Evolutionary conservation across 1,284 basidiomycete genomes (phyloP).

Genomic region (Melampsora americana): DNA sequence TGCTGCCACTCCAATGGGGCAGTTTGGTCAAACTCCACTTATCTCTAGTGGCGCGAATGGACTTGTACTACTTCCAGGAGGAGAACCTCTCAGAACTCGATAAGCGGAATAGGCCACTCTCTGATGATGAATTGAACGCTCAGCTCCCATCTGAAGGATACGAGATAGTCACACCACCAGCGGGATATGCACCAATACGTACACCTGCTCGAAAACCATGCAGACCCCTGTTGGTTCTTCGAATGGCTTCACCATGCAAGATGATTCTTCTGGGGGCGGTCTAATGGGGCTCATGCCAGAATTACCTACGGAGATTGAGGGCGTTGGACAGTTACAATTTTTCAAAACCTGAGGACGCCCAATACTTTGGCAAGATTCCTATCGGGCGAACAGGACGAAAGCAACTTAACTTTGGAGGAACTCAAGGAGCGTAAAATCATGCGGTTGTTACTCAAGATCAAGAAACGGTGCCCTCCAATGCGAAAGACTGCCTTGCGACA

Average conservation of each 20-base stretch:
- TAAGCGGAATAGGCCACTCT: constrained; percentile 87
- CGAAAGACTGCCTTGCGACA: constrained; percentile 95
- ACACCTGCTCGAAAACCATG: constrained; percentile 69
- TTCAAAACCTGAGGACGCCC: constrained; percentile 97
- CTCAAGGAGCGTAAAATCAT: constrained; percentile 99
- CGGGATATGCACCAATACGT: constrained; percentile 81
- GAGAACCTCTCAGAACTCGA: constrained; percentile 58
- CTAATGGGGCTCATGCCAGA: constrained; percentile 78
- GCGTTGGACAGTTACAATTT: constrained; percentile 93
- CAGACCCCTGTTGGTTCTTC: constrained; percentile 62
- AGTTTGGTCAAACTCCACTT: constrained; percentile 55
- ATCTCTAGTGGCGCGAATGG: constrained; percentile 46
- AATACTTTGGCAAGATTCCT: constrained; percentile 97
- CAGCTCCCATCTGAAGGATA: constrained; percentile 85
- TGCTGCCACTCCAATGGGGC: constrained; percentile 46
- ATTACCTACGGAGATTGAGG: constrained; percentile 96
- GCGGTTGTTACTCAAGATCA: constrained; percentile 98
- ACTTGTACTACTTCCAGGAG: constrained; percentile 49
- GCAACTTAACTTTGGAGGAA: constrained; percentile 81
- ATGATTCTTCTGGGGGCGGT: constrained; percentile 80
- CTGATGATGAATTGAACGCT: constrained; percentile 91
- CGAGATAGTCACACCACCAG: constrained; percentile 84
- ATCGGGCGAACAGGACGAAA: constrained; percentile 87
- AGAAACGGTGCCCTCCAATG: constrained; percentile 97
- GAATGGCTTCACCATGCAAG: constrained; percentile 92